phyloP scores from a whole-genome alignment of 1,284 basidiomycete species.

The Athelia sp. region DNA sequence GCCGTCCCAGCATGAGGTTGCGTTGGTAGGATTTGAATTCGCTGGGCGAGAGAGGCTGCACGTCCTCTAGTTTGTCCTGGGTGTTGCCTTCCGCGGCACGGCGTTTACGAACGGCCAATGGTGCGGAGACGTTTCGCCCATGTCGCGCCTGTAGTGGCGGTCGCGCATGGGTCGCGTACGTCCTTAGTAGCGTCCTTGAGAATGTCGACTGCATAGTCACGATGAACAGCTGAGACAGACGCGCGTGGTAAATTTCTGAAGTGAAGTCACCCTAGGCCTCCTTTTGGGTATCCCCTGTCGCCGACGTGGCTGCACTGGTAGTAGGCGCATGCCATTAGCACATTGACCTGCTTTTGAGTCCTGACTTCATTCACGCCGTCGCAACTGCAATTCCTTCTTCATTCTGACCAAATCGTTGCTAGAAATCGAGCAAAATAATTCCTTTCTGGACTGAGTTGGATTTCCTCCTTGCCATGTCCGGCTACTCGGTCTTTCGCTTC shows the following conservation, averaged over 20 bases:
- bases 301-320: no score
- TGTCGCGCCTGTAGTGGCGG: constrained; percentile 24
- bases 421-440: background rate
- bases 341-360: no score
- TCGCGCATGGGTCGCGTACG: constrained; percentile 42
- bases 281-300: no score
- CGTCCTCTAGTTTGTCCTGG: background rate
- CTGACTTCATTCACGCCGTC: background rate
- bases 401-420: no score
- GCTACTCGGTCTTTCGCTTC: constrained; percentile 23
- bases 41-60: constrained; percentile 37
- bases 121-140: constrained; percentile 64
- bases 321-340: no score
- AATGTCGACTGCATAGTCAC: background rate
- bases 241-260: no score
- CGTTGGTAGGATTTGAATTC: constrained; percentile 59
- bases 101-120: constrained; percentile 66
- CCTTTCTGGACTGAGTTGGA: background rate
- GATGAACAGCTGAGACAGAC: no score
- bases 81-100: constrained; percentile 14
- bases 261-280: no score
- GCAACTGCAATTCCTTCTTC: no score
- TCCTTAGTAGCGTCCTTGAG: constrained; percentile 30
- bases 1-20: constrained; percentile 45
- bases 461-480: constrained; percentile 13